These are phyloP conservation scores for Lachnellula suecica DNA, from an alignment of 2,329 filamentous ascomycete species.

Conservation along the genomic window DNA sequence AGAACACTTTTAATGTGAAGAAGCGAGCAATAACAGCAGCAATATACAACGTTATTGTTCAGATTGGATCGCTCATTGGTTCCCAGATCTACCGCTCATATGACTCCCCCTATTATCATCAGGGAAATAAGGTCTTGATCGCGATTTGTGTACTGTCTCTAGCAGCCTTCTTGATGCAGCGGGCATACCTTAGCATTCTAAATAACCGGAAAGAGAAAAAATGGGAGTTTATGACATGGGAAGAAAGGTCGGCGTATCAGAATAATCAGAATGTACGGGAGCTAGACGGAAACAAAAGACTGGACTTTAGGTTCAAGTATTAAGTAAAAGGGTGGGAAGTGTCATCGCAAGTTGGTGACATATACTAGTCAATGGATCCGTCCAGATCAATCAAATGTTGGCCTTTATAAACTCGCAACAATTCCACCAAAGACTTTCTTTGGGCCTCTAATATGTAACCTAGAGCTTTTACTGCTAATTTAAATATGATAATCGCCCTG, in stretches of 20 bases:
- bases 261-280: constrained; percentile 16
- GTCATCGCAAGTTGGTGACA: no score
- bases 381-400: no score
- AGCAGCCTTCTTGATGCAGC: constrained; percentile 41
- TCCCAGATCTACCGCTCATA: constrained; percentile 41
- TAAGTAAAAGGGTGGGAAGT: no score
- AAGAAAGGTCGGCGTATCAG: constrained; percentile 45
- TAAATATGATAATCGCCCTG: no score
- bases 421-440: no score
- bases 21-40: constrained; percentile 61
- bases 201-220: constrained; percentile 39
- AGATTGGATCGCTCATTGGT: constrained; percentile 38
- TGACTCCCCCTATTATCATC: constrained; percentile 49
- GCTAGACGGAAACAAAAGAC: constrained; percentile 33
- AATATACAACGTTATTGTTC: constrained; percentile 57
- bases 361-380: no score
- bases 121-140: constrained; percentile 54
- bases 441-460: no score
- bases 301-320: constrained; percentile 23
- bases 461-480: no score
- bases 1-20: constrained; percentile 57
- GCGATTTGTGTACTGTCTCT: constrained; percentile 45
- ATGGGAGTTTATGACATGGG: constrained; percentile 43
- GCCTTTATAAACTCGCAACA: no score
- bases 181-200: constrained; percentile 44